These are phyloP conservation scores for Dalbergia cochinchinensis DNA, from an alignment of 306 rosid genomes.

Conservation along the genomic window DNA sequence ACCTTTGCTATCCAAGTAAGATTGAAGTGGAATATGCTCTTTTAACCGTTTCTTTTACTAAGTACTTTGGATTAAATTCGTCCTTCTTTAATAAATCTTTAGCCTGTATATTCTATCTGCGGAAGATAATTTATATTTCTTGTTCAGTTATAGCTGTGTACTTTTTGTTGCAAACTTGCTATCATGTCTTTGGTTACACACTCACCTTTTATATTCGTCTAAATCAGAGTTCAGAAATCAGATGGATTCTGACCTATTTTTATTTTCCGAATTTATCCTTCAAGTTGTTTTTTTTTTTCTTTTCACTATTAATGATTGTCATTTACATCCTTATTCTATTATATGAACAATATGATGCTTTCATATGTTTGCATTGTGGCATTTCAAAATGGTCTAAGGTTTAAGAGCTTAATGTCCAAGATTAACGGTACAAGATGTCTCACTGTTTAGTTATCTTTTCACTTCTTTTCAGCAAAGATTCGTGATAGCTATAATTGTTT, in stretches of 20 bases:
- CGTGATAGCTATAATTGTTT: constrained; percentile 5
- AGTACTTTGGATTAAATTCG: neutral
- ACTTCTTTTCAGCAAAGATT: neutral
- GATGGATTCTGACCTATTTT: constrained; percentile 4
- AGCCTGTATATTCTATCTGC: neutral
- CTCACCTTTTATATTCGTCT: constrained; percentile 25
- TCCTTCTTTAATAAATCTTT: neutral
- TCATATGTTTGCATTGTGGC: neutral
- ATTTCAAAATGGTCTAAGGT: neutral
- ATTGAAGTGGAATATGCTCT: constrained; percentile 3
- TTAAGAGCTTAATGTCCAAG: constrained; percentile 8
- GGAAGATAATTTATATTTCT: constrained; percentile 20
- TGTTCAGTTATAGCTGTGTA: constrained; percentile 12
- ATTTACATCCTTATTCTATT: neutral
- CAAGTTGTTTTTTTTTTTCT: neutral
- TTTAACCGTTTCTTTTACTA: constrained; percentile 16
- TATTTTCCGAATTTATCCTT: neutral
- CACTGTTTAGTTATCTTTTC: constrained; percentile 6
- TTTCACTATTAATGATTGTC: neutral
- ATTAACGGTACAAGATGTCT: neutral
- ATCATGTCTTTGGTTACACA: constrained; percentile 7
- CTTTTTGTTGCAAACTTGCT: constrained; percentile 8
- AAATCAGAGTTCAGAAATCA: constrained; percentile 4
- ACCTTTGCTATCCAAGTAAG: constrained; percentile 87
- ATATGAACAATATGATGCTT: constrained; percentile 11